Evolutionary conservation across 2,329 filamentous ascomycete species (phyloP).

Genomic region (Sphaceloma murrayae): DNA sequence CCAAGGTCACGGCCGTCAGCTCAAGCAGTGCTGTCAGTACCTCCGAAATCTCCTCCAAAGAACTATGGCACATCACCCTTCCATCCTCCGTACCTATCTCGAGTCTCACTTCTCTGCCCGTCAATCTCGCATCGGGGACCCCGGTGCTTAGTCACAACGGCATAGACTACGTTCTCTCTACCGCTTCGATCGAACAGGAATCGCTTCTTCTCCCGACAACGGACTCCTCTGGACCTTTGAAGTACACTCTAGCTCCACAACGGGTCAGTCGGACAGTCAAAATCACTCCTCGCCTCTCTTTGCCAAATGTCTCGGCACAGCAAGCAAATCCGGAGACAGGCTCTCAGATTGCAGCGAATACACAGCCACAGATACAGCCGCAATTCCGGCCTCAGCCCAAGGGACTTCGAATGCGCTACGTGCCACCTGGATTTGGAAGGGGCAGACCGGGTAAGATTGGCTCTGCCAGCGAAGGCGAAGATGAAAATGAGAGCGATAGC

Average conservation of each 20-base stretch:
- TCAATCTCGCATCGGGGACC: conserved; percentile 41
- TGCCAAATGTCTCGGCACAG: conserved; percentile 37
- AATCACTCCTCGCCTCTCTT: conserved; percentile 52
- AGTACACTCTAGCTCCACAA: background rate
- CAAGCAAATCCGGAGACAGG: conserved; percentile 35
- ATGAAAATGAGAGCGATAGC: conserved; percentile 31
- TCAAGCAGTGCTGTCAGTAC: conserved; percentile 45
- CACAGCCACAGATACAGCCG: conserved; percentile 1
- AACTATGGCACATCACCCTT: conserved; percentile 72
- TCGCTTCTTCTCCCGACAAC: conserved; percentile 25
- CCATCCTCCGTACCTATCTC: conserved; percentile 61
- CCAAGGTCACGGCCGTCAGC: conserved; percentile 29
- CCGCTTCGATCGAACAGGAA: conserved; percentile 20
- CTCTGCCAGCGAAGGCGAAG: conserved; percentile 36
- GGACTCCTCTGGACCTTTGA: conserved; percentile 44
- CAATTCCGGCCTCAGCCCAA: conserved; percentile 52
- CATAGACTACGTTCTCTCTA: conserved; percentile 43
- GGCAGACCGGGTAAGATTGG: conserved; percentile 37
- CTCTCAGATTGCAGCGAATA: conserved; percentile 33
- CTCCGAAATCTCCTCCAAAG: conserved; percentile 55
- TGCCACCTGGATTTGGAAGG: conserved; percentile 51
- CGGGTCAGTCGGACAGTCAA: conserved; percentile 40
- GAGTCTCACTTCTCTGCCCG: conserved; percentile 52
- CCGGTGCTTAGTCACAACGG: conserved; percentile 54
- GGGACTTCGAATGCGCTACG: conserved; percentile 57